Evolutionary conservation across 495 filamentous ascomycete genomes (phyloP).

Genomic region (Annulohypoxylon maeteangense): DNA sequence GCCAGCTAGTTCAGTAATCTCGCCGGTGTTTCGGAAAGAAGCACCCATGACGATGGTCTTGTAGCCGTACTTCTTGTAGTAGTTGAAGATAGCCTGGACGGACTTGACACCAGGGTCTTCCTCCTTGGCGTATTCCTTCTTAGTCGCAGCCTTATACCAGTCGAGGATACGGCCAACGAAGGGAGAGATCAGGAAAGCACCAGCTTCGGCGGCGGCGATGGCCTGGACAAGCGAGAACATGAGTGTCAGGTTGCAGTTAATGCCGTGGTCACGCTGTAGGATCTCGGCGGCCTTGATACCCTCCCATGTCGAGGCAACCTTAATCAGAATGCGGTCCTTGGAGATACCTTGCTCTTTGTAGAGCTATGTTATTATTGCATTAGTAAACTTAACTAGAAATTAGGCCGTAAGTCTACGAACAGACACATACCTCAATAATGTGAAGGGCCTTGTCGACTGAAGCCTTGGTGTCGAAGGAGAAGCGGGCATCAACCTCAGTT

Average conservation of each 20-base stretch:
- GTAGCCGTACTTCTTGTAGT: constrained; percentile 99
- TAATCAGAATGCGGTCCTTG: constrained; percentile 94
- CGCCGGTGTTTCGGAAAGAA: constrained; percentile 93
- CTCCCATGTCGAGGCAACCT: constrained; percentile 91
- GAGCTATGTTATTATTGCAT: constrained; percentile 65
- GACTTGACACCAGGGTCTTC: constrained; percentile 98
- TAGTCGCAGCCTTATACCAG: constrained; percentile 97
- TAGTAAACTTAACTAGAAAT: not conserved
- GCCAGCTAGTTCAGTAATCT: constrained; percentile 97
- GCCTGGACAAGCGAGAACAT: constrained; percentile 98
- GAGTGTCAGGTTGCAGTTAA: constrained; percentile 99
- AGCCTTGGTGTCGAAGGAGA: constrained; percentile 93
- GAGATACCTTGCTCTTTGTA: constrained; percentile 91
- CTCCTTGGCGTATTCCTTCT: constrained; percentile 86
- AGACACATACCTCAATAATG: constrained; percentile 83
- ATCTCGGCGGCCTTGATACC: constrained; percentile 97
- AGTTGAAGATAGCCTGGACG: constrained; percentile 97
- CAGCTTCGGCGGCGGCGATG: constrained; percentile 95
- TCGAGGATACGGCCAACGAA: constrained; percentile 99
- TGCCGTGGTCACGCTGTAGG: constrained; percentile 89
- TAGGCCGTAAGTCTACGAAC: not conserved
- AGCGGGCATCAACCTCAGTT: constrained; percentile 95
- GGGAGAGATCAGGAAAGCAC: constrained; percentile 97
- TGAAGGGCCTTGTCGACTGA: constrained; percentile 96
- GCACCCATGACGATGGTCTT: constrained; percentile 99